These are phyloP conservation scores for Lipomyces kockii DNA, from an alignment of 805 yeast species.

Conservation along the genomic window DNA sequence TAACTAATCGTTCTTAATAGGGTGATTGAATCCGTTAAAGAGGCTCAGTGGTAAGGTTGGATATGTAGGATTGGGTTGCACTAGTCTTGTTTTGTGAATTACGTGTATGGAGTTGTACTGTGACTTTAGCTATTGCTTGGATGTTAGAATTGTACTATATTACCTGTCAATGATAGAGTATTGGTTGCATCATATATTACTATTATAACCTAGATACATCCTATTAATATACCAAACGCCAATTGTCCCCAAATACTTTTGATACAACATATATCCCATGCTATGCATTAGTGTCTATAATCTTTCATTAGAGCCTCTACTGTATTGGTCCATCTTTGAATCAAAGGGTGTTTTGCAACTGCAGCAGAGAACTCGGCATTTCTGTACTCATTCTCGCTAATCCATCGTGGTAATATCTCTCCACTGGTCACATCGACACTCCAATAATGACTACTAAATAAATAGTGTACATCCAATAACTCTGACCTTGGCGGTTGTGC, in stretches of 20 bases:
- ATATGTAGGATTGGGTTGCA: not conserved
- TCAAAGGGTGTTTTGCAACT: conserved; percentile 47
- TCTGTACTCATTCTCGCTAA: not conserved
- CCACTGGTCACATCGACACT: conserved; percentile 21
- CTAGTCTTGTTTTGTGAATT: not conserved
- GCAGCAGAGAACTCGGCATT: not conserved
- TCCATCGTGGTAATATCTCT: conserved; percentile 20
- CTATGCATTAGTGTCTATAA: not conserved
- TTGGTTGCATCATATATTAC: not conserved
- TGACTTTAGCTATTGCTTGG: not conserved
- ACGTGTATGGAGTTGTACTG: not conserved
- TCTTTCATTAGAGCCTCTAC: conserved; percentile 20
- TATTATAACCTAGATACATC: not conserved
- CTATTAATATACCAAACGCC: not conserved
- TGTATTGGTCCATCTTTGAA: conserved; percentile 54
- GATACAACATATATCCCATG: not conserved
- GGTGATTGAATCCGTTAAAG: not conserved
- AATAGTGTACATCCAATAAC: conserved; percentile 14
- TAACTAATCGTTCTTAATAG: not conserved
- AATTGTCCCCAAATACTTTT: not conserved
- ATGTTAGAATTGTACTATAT: not conserved
- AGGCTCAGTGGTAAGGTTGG: not conserved
- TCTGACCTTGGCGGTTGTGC: conserved; percentile 20
- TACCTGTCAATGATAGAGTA: not conserved
- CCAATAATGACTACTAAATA: conserved; percentile 24